phyloP scores from a whole-genome alignment of 208 protist species.

The Novymonas esmeraldas region DNA sequence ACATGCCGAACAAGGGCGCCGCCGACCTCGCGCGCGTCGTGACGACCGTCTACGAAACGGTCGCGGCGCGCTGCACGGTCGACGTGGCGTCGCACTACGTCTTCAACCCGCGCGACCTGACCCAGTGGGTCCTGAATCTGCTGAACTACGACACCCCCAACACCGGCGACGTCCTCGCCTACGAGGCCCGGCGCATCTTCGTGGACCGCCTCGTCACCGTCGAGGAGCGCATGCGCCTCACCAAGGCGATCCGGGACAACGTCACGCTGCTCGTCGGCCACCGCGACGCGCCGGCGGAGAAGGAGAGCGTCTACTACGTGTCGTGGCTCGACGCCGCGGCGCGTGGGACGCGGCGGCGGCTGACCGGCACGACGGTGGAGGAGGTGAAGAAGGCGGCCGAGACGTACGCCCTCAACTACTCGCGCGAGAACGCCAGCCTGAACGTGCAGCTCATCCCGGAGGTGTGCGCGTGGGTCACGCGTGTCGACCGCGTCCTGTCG shows the following conservation, averaged over 20 bases:
- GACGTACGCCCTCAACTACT: slow-evolving; percentile 84
- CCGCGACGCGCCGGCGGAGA: slow-evolving; percentile 65
- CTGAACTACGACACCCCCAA: slow-evolving; percentile 91
- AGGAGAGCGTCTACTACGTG: slow-evolving; percentile 79
- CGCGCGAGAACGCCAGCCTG: slow-evolving; percentile 93
- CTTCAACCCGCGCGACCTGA: slow-evolving; percentile 97
- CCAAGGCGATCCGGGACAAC: slow-evolving; percentile 81
- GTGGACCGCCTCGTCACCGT: slow-evolving; percentile 92
- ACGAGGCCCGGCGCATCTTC: slow-evolving; percentile 96
- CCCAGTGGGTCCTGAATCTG: slow-evolving; percentile 93
- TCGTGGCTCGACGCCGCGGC: slow-evolving; percentile 61
- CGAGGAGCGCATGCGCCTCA: slow-evolving; percentile 77
- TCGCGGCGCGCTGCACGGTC: slow-evolving; percentile 90
- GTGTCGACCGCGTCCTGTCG: slow-evolving; percentile 96
- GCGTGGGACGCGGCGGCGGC: slow-evolving; percentile 60
- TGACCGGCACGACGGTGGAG: slow-evolving; percentile 52
- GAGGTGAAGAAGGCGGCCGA: slow-evolving; percentile 81
- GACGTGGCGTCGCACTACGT: slow-evolving; percentile 97
- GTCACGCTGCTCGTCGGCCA: slow-evolving; percentile 79
- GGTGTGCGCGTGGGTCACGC: slow-evolving; percentile 93
- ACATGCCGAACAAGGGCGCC: slow-evolving; percentile 75
- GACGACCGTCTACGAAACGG: slow-evolving; percentile 94
- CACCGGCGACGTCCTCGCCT: slow-evolving; percentile 89
- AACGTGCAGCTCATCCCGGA: slow-evolving; percentile 95
- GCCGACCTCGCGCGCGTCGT: slow-evolving; percentile 93